Percentiles rank a stretch among this genome's conserved stretches.
Conservation (phyloP, 176 grass and related monocot species). For the Poa pratensis region DNA sequence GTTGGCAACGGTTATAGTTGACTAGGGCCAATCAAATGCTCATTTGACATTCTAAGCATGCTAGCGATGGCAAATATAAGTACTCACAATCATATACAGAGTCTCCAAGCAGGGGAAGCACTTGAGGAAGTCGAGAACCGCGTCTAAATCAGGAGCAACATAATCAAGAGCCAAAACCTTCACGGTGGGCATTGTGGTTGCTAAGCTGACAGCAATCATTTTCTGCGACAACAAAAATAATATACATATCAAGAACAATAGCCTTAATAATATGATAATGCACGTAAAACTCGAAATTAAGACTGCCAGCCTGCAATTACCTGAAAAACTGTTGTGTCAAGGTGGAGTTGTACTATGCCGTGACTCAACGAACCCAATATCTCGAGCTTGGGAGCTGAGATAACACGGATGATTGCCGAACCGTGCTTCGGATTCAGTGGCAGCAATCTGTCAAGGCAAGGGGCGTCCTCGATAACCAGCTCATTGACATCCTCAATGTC, state of each 20-base stretch:
- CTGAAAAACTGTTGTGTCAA: not conserved
- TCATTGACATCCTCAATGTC: not conserved
- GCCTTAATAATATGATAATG: not conserved
- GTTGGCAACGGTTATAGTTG: not conserved
- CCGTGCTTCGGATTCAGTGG: not conserved
- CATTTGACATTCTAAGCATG: not conserved
- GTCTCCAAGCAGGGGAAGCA: conserved; percentile 8
- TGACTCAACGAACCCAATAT: not conserved
- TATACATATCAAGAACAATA: not conserved
- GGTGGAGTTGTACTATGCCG: not conserved
- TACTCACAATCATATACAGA: not conserved
- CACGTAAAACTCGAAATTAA: not conserved
- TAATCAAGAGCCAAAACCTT: not conserved
- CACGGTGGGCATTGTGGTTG: not conserved
- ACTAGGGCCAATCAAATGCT: not conserved
- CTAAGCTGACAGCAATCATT: not conserved
- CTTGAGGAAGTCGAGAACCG: not conserved
- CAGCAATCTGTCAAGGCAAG: not conserved
- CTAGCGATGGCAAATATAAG: not conserved
- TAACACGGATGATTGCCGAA: not conserved
- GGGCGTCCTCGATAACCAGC: not conserved
- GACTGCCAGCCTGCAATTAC: not conserved
- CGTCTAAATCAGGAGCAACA: not conserved
- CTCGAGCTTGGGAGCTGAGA: not conserved
- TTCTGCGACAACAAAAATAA: not conserved